These are phyloP conservation scores for Corylus heterophylla DNA, from an alignment of 306 rosid genomes.

Conservation along the genomic window DNA sequence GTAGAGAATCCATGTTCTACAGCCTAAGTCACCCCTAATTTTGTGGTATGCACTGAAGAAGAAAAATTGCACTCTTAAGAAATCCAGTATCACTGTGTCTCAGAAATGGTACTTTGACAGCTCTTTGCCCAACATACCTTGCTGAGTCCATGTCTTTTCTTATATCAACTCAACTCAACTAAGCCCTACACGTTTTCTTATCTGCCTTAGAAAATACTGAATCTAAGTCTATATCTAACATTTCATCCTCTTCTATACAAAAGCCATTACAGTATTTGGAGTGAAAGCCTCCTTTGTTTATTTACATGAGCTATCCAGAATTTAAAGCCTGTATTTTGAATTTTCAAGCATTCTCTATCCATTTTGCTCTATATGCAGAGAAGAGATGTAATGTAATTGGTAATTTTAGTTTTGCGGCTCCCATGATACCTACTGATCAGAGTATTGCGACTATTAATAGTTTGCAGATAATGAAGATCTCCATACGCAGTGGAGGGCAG, in stretches of 20 bases:
- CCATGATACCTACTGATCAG: constrained; percentile 29
- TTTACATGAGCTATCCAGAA: neutral
- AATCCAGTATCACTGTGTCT: neutral
- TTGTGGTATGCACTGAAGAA: neutral
- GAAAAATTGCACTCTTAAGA: too few species aligned
- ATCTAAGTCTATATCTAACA: neutral
- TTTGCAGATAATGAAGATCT: constrained; percentile 82
- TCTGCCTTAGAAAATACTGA: neutral
- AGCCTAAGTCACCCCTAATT: neutral
- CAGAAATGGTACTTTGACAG: neutral
- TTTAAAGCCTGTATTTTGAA: neutral
- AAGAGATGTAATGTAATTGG: neutral
- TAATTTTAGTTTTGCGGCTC: neutral
- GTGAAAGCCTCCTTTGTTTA: neutral
- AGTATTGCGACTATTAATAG: constrained; percentile 42
- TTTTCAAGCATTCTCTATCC: neutral
- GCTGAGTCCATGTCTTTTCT: neutral
- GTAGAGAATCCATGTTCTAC: neutral
- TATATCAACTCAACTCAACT: neutral
- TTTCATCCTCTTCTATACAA: neutral
- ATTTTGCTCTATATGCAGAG: neutral
- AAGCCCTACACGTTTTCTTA: neutral
- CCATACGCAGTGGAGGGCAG: constrained; percentile 82
- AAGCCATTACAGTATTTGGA: neutral
- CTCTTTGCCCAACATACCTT: neutral